A percentile compares a stretch with the other conserved stretches of the same genome.
Conservation (phyloP, 805 yeast genomes). For the Metschnikowia koreensis region DNA sequence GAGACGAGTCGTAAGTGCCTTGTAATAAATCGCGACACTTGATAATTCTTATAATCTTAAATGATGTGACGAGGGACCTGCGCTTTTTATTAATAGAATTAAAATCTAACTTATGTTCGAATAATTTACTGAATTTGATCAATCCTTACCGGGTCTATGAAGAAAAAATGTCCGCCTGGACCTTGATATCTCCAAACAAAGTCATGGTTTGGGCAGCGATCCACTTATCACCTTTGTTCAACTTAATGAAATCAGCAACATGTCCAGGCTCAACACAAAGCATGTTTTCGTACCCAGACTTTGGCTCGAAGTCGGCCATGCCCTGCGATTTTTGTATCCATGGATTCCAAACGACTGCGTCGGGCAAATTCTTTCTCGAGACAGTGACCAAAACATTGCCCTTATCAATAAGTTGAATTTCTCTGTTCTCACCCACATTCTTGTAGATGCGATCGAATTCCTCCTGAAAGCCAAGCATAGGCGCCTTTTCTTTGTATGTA, state of each 20-base stretch:
- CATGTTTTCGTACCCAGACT: slow-evolving; percentile 80
- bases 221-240: slow-evolving; percentile 78
- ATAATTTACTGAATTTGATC: not conserved
- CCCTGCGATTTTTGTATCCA: slow-evolving; percentile 82
- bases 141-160: not conserved
- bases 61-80: no score
- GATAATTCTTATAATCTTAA: no score
- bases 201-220: slow-evolving; percentile 60
- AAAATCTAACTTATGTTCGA: not conserved
- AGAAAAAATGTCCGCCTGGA: slow-evolving; percentile 48
- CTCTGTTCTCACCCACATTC: slow-evolving; percentile 50
- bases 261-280: slow-evolving; percentile 94
- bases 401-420: slow-evolving; percentile 64
- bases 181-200: slow-evolving; percentile 58
- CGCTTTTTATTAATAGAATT: no score
- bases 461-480: slow-evolving; percentile 66
- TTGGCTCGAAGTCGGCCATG: slow-evolving; percentile 89
- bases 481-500: slow-evolving; percentile 67
- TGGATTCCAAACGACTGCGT: slow-evolving; percentile 95
- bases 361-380: slow-evolving; percentile 60
- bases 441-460: slow-evolving; percentile 87
- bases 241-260: slow-evolving; percentile 63
- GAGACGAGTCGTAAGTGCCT: no score
- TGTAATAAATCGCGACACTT: no score
- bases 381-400: slow-evolving; percentile 73